A percentile compares a stretch with the other conserved stretches of the same genome.
Evolutionary conservation across 805 yeast genomes (phyloP).

Genomic region (Zygosaccharomyces rouxii): DNA sequence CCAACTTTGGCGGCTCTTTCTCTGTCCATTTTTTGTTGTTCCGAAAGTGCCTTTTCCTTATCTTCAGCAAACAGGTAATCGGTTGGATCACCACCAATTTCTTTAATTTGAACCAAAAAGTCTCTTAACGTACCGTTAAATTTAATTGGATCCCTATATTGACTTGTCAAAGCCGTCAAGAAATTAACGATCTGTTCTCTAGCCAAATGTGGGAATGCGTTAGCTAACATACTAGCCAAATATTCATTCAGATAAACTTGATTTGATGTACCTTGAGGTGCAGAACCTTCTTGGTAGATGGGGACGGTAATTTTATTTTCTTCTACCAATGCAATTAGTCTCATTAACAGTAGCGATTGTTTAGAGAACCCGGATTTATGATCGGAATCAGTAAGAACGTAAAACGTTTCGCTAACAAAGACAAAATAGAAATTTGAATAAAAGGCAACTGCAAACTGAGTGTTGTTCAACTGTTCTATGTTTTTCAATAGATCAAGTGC

Average conservation of each 20-base stretch:
- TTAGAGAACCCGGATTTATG: conserved; percentile 93
- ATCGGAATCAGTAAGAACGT: conserved; percentile 92
- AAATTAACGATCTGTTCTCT: conserved; percentile 78
- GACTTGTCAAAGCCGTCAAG: conserved; percentile 67
- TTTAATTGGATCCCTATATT: conserved; percentile 66
- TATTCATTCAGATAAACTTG: conserved; percentile 73
- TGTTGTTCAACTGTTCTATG: conserved; percentile 69
- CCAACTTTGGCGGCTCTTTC: conserved; percentile 85
- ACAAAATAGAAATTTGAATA: conserved; percentile 85
- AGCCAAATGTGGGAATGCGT: conserved; percentile 91
- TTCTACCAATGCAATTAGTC: conserved; percentile 77
- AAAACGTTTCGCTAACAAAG: conserved; percentile 86
- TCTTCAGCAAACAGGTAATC: conserved; percentile 95
- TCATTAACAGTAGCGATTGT: conserved; percentile 81
- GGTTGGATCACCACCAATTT: conserved; percentile 91
- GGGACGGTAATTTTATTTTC: conserved; percentile 71
- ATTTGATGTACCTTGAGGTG: conserved; percentile 81
- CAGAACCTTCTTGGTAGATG: conserved; percentile 72
- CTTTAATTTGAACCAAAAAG: conserved; percentile 93
- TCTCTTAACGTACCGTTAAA: conserved; percentile 88
- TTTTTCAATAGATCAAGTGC: conserved; percentile 80
- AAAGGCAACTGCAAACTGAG: conserved; percentile 74
- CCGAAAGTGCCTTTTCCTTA: conserved; percentile 69
- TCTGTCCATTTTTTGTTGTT: conserved; percentile 63
- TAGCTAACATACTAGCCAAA: conserved; percentile 71